Evolutionary conservation across 805 yeast genomes (phyloP).

Genomic region (Spathaspora arborariae): DNA sequence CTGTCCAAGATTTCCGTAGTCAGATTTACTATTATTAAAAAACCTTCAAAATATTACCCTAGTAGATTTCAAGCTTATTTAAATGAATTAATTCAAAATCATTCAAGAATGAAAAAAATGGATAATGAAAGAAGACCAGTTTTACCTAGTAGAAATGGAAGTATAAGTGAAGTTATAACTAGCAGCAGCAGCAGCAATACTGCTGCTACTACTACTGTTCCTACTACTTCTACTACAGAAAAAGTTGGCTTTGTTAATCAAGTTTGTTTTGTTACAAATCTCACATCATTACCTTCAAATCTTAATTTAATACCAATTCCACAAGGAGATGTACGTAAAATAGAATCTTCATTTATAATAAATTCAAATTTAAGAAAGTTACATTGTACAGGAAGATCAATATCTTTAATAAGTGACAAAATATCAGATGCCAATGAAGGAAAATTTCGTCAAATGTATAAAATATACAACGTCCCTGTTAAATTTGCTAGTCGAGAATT

Average conservation of each 20-base stretch:
- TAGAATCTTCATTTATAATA: slow-evolving; percentile 59
- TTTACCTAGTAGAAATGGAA: slow-evolving; percentile 2
- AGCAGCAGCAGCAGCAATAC: too few relatives aligned
- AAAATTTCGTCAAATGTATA: slow-evolving; percentile 74
- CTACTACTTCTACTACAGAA: neutral
- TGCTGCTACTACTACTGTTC: neutral
- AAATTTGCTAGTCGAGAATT: slow-evolving; percentile 70
- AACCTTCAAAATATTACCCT: slow-evolving; percentile 47
- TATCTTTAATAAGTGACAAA: slow-evolving; percentile 56
- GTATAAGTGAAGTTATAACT: neutral
- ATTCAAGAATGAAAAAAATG: slow-evolving; percentile 62
- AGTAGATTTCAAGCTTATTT: slow-evolving; percentile 54
- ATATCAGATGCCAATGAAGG: slow-evolving; percentile 78
- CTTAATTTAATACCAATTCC: slow-evolving; percentile 69
- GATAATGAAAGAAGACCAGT: slow-evolving; percentile 12
- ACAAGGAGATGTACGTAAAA: slow-evolving; percentile 48
- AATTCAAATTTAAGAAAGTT: slow-evolving; percentile 75
- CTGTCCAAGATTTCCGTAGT: slow-evolving; percentile 58
- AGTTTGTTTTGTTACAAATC: slow-evolving; percentile 69
- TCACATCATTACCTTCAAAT: slow-evolving; percentile 76
- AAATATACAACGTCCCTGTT: slow-evolving; percentile 53
- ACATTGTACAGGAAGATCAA: slow-evolving; percentile 83
- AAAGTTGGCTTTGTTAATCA: slow-evolving; percentile 13
- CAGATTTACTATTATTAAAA: slow-evolving; percentile 52
- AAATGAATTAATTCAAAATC: slow-evolving; percentile 59